Base-by-base conservation (phyloP, 176 grass and related monocot species). In the Oryza rufipogon region DNA sequence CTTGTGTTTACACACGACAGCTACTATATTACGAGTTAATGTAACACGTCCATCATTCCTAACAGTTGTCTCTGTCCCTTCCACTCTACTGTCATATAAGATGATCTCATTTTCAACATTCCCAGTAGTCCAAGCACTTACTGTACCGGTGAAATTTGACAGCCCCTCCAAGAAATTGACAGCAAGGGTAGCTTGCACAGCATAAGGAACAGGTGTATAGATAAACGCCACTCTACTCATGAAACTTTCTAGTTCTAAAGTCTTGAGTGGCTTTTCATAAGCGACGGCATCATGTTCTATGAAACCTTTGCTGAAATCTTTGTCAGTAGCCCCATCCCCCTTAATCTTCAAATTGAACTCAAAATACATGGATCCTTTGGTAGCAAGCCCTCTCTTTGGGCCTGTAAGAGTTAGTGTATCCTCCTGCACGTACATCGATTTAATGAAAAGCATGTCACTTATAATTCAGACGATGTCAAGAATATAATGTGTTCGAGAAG, bases 241-340 rank as follows among this genome's bases (percentile, higher is more conserved):
- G 47, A 49, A 49, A 49, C 47, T 49, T 49, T 49, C 47, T 49
- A 49, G 47, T 49, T 12, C 11, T 49, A 49, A 49, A 13, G 11
- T 49, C 47, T 12, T 49, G 47, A 49, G 47, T 14, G 47, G 47
- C 47, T 14, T 49, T 49, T 49, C 47, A 49, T 49, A 14, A 49
- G 47, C 47, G 11, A 49, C 47, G 12, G 47, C 47, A 46, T 6
- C 6, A 6, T 72, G 44, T 11, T n/a, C 39, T 25, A 72, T 12
- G 41, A 72, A 39, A 72, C 70, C 70, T 72, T 72, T 72, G 70
- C 39, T 72, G 6, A 72, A 72, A 2, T 46, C 70, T 5, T 38
- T 38, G 19, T 71, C 70, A 72, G 70, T 10, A 11, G 6, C 70
- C n/a, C 9, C 70, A 38, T 71, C 19, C 10, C 16, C 69, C 4